Evolutionary conservation across 2,329 filamentous ascomycete species (phyloP).

Genomic region (Polytolypa hystricis): DNA sequence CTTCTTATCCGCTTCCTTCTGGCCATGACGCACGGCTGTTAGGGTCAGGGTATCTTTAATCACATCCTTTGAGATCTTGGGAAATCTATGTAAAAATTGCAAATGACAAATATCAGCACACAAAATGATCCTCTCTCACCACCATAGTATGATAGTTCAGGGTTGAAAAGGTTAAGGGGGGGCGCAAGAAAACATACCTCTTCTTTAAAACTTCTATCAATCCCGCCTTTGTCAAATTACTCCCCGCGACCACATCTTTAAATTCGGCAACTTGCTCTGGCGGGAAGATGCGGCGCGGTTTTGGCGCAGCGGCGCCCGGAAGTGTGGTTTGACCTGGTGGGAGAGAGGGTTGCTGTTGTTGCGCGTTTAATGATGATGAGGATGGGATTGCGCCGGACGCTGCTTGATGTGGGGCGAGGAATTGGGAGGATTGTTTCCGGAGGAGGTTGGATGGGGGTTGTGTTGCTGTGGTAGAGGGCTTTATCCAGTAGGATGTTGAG

Average conservation of each 20-base stretch:
- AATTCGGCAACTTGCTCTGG: slow-evolving; percentile 54
- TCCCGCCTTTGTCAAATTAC: slow-evolving; percentile 61
- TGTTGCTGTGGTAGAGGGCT: slow-evolving; percentile 18
- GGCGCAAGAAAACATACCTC: slow-evolving; percentile 32
- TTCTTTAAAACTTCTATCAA: slow-evolving; percentile 66
- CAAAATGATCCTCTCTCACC: too few relatives aligned
- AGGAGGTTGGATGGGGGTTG: slow-evolving; percentile 13
- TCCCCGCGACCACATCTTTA: slow-evolving; percentile 58
- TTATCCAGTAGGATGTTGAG: slow-evolving; percentile 66
- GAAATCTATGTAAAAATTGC: slow-evolving; percentile 47
- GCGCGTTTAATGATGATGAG: slow-evolving; percentile 11
- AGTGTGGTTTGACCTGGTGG: not conserved
- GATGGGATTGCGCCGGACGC: not conserved
- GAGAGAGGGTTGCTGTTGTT: not conserved
- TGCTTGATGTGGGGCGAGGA: slow-evolving; percentile 14
- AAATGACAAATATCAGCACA: too few relatives aligned
- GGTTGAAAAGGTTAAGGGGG: not conserved
- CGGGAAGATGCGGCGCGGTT: slow-evolving; percentile 39
- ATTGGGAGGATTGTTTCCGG: slow-evolving; percentile 6
- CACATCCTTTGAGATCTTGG: slow-evolving; percentile 56
- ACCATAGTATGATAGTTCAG: too few relatives aligned
- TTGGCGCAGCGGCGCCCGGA: slow-evolving; percentile 1
- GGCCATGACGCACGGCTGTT: slow-evolving; percentile 53
- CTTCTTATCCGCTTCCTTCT: slow-evolving; percentile 52
- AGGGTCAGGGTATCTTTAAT: slow-evolving; percentile 60